A percentile compares a stretch with the other conserved stretches of the same genome.
These are phyloP conservation scores for Aspergillus sp. DNA, from an alignment of 2,329 filamentous ascomycete genomes.

Conservation along the genomic window DNA sequence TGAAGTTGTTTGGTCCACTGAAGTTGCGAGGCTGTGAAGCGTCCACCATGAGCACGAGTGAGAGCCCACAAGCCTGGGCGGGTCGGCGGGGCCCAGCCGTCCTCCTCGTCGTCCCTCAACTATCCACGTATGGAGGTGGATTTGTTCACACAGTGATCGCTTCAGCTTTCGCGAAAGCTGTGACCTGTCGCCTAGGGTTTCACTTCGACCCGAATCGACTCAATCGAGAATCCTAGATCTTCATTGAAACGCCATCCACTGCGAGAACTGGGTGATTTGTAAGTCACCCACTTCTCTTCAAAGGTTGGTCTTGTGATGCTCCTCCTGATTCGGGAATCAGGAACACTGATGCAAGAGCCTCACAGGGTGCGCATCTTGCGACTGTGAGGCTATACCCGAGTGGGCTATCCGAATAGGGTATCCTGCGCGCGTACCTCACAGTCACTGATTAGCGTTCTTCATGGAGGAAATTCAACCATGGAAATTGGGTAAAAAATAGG, in stretches of 20 bases:
- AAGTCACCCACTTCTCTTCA: background rate
- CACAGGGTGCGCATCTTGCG: background rate
- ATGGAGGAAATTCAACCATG: background rate
- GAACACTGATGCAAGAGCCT: constrained; percentile 1
- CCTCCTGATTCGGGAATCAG: background rate
- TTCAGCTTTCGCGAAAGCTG: background rate
- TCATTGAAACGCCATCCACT: background rate
- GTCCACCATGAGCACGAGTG: background rate
- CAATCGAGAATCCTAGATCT: background rate
- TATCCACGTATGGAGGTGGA: constrained; percentile 1
- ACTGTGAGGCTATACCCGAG: background rate
- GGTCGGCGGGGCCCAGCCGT: background rate
- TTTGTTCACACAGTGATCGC: background rate
- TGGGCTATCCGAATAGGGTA: background rate
- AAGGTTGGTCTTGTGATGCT: background rate
- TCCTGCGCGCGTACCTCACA: background rate
- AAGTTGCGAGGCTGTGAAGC: background rate
- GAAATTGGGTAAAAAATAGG: background rate
- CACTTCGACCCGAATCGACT: background rate
- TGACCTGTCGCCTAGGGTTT: background rate
- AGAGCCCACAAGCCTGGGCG: background rate
- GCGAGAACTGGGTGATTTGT: background rate
- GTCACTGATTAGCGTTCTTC: background rate
- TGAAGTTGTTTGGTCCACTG: constrained; percentile 3
- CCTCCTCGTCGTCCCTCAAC: background rate